These are phyloP conservation scores for Russula brevipes DNA, from an alignment of 768 basidiomycete genomes.

Conservation along the genomic window DNA sequence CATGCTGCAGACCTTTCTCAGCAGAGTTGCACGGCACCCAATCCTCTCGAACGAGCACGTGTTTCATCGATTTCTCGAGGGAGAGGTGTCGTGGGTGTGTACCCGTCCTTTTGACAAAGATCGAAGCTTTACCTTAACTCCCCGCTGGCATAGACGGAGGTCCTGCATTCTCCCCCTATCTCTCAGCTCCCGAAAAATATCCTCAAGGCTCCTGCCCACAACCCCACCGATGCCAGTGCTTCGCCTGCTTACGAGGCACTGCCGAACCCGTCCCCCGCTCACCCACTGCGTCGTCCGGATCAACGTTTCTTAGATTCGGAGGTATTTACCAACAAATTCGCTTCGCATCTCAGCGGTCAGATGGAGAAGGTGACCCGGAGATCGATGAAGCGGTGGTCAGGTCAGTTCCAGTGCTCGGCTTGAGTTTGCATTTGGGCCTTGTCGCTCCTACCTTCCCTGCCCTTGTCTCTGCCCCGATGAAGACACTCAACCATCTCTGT, in stretches of 20 bases:
- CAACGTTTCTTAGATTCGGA: constrained; percentile 96
- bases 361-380: constrained; percentile 97
- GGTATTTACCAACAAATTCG: constrained; percentile 92
- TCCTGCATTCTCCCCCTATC: constrained; percentile 87
- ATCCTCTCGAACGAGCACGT: constrained; percentile 94
- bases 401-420: constrained; percentile 38
- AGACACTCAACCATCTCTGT: not conserved
- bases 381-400: constrained; percentile 91
- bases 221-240: constrained; percentile 76
- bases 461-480: not conserved
- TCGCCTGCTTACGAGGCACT: constrained; percentile 75
- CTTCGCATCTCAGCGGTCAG: constrained; percentile 81
- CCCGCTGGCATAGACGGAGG: constrained; percentile 60
- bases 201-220: constrained; percentile 90
- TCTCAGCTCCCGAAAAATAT: constrained; percentile 93
- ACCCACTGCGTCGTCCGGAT: constrained; percentile 88
- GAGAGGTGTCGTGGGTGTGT: constrained; percentile 91
- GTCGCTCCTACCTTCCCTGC: not conserved
- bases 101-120: not conserved
- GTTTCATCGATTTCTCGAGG: constrained; percentile 93
- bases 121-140: not conserved
- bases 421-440: not conserved
- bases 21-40: constrained; percentile 85
- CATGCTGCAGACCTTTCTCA: constrained; percentile 93
- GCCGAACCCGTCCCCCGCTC: constrained; percentile 83